Conservation (phyloP, 23 red algal genomes). For the Gracilaria domingensis region DNA sequence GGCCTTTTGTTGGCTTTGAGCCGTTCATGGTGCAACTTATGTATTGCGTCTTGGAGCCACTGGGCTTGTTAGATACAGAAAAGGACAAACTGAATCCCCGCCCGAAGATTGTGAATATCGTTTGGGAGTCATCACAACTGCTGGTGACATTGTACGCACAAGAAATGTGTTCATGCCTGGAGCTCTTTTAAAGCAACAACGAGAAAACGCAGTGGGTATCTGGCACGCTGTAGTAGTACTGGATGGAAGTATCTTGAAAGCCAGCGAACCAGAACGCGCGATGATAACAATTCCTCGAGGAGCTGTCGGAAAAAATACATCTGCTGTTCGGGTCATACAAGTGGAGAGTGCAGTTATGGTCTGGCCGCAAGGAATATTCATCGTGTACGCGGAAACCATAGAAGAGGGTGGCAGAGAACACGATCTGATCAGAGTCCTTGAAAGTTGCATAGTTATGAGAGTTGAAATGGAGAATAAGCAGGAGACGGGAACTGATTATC, state of each 20-base stretch:
- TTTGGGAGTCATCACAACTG: conserved; percentile 35
- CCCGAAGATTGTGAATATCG: background rate
- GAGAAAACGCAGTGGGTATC: background rate
- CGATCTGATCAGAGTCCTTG: conserved; percentile 15
- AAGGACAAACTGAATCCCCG: background rate
- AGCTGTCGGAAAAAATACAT: conserved; percentile 9
- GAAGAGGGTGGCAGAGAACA: conserved; percentile 18
- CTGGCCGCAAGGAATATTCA: conserved; percentile 8
- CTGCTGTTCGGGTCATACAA: conserved; percentile 24
- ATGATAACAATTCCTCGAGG: conserved; percentile 42
- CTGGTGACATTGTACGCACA: conserved; percentile 44
- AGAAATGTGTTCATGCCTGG: conserved; percentile 34
- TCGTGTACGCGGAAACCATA: conserved; percentile 39
- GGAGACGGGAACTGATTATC: conserved; percentile 10
- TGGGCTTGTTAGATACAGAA: conserved; percentile 6
- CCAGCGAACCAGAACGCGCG: conserved; percentile 10
- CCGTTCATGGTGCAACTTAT: conserved; percentile 70
- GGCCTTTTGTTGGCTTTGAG: conserved; percentile 60
- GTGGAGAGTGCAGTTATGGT: conserved; percentile 30
- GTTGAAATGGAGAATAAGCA: background rate
- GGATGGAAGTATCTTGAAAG: conserved; percentile 43
- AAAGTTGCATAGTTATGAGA: conserved; percentile 2
- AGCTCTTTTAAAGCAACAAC: conserved; percentile 6
- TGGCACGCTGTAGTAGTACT: conserved; percentile 35
- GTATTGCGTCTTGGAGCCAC: conserved; percentile 47